Evolutionary conservation across 345 rosid species (phyloP), one percentile per base, ranked within the genome.

Genomic region (Aquilaria sinensis): DNA sequence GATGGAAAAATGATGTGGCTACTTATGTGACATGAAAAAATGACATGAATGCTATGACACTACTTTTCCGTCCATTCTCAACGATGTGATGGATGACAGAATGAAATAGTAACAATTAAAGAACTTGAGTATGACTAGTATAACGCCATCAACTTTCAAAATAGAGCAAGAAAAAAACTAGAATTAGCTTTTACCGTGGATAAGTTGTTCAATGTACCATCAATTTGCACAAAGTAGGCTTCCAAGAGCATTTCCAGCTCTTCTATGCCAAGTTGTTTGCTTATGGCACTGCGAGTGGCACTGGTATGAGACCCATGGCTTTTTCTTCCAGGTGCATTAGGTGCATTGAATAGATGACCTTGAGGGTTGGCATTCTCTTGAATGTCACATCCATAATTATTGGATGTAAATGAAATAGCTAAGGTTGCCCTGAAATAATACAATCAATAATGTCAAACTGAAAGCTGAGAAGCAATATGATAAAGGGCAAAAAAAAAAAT

Each of bases 241-340:
- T 94, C 99, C 77, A 90, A 66, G 59, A 94, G 97, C 99, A 90
- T 94, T 70, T 90, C 99, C 32, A 94, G 94, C 73, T 94, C 99
- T 75, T 90, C 92, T 2, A 86, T 88, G 67, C 85, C 88, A 55
- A 90, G 82, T 16, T 77, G 78, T 75, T 94, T 84, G 78, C 82
- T 79, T 62, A 80, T 75, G 23, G 83, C 82, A 80, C 97, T 88
- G 31, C 69, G 72, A 45, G 83, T 81, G 62, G 91, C 74, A 61
- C 95, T 86, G 14, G 95, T 68, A 60, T 4, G 80, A 23, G 89
- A 82, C 64, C 86, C 85, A 65, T 81, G 87, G 76, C 88, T 81
- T 46, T 56, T 81, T 63, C 83, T 81, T 61, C 85, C 71, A 56
- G 75, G 75, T 48, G 75, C 75, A 69, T 69, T 67, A 46, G 70